A percentile compares a stretch with the other conserved stretches of the same genome.
Conservation (phyloP, 1,139 yeast genomes). For the Geotrichum bryndzae region DNA sequence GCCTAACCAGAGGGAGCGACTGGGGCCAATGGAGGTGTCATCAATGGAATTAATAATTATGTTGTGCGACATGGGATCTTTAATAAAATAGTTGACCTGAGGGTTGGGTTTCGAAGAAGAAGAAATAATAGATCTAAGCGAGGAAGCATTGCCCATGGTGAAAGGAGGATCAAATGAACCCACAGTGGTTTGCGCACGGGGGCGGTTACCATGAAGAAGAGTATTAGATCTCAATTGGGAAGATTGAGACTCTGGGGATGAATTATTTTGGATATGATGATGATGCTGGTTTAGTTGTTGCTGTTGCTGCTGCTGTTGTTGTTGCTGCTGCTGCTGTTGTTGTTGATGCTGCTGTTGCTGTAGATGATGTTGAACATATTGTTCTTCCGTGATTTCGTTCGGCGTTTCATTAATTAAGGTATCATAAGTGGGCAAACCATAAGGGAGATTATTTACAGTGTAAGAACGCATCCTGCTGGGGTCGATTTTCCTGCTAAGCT, state of each 20-base stretch:
- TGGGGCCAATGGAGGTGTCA: constrained; percentile 66
- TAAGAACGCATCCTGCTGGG: constrained; percentile 37
- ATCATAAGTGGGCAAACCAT: constrained; percentile 25
- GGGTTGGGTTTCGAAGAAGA: not conserved
- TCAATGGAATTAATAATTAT: constrained; percentile 41
- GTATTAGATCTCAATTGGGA: constrained; percentile 14
- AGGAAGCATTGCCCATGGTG: constrained; percentile 13
- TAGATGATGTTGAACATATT: constrained; percentile 20
- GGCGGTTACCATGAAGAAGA: constrained; percentile 17
- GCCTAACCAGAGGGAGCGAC: constrained; percentile 69
- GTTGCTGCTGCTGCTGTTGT: not conserved
- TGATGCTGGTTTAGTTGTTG: constrained; percentile 5
- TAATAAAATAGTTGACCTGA: constrained; percentile 4
- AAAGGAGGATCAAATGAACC: constrained; percentile 21
- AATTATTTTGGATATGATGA: not conserved
- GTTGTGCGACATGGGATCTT: constrained; percentile 16
- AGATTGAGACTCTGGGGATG: constrained; percentile 13
- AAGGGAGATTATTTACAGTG: constrained; percentile 34
- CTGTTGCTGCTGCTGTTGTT: not conserved
- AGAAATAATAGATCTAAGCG: constrained; percentile 1
- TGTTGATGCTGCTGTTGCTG: constrained; percentile 21
- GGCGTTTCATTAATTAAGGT: constrained; percentile 8
- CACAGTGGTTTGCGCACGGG: constrained; percentile 26
- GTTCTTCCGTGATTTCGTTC: constrained; percentile 14
- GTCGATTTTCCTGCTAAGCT: constrained; percentile 33